A percentile compares a stretch with the other conserved stretches of the same genome.
These are phyloP conservation scores for Silene conica DNA, from an alignment of 148 eudicot genomes.

Conservation along the genomic window DNA sequence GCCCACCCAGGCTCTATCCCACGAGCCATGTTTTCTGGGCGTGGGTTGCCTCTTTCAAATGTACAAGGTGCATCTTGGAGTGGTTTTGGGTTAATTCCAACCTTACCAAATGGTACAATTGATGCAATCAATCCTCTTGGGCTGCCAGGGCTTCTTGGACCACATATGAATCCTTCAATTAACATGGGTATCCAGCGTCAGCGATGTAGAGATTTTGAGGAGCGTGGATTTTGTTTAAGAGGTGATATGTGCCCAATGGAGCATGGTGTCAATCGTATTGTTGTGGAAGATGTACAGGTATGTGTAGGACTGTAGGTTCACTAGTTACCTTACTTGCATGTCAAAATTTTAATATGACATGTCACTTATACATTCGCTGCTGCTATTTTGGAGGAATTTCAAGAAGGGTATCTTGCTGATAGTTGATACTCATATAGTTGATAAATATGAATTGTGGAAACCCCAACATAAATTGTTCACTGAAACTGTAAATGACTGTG, in stretches of 20 bases:
- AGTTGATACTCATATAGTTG: too few relatives aligned
- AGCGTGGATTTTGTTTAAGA: slow-evolving; percentile 90
- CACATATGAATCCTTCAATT: slow-evolving; percentile 55
- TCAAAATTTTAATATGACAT: not conserved
- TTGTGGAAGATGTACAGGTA: slow-evolving; percentile 98
- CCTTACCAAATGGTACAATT: slow-evolving; percentile 63
- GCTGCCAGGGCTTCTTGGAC: slow-evolving; percentile 61
- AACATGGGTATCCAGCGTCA: slow-evolving; percentile 63
- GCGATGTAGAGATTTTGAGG: slow-evolving; percentile 95
- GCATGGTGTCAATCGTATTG: slow-evolving; percentile 92
- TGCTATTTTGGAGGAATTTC: too few relatives aligned
- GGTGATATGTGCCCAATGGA: slow-evolving; percentile 99
- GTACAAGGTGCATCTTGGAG: slow-evolving; percentile 60
- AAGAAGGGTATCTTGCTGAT: too few relatives aligned
- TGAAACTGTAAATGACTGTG: too few relatives aligned
- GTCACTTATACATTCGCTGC: not conserved
- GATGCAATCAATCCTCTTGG: slow-evolving; percentile 75
- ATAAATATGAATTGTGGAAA: too few relatives aligned
- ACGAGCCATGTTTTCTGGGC: slow-evolving; percentile 53
- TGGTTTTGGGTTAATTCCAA: slow-evolving; percentile 72
- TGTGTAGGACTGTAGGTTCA: not conserved
- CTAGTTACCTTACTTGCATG: not conserved
- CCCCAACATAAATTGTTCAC: too few relatives aligned
- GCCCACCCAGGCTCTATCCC: slow-evolving; percentile 47
- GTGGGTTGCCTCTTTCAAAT: slow-evolving; percentile 66